phyloP scores from a whole-genome alignment of 2,329 filamentous ascomycete genomes.

The Cladosporium oxysporum region DNA sequence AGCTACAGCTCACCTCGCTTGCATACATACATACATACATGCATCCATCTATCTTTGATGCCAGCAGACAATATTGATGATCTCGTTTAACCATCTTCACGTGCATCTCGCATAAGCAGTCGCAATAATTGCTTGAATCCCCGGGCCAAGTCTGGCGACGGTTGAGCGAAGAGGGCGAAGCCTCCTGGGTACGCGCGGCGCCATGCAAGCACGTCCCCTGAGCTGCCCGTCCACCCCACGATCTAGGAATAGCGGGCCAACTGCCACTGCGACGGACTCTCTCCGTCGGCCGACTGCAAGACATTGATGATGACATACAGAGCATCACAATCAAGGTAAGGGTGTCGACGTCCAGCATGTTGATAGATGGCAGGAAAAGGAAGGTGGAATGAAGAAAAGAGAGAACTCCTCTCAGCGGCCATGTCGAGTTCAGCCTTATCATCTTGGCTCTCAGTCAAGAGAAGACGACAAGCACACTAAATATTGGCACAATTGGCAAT shows the following conservation, averaged over 20 bases:
- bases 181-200: slow-evolving; percentile 3
- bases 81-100: neutral
- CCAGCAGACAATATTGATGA: neutral
- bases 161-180: neutral
- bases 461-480: slow-evolving; percentile 1
- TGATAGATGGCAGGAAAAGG: neutral
- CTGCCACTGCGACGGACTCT: neutral
- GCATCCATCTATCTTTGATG: neutral
- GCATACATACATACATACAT: neutral
- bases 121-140: slow-evolving; percentile 7
- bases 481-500: neutral
- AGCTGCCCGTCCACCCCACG: neutral
- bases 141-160: neutral
- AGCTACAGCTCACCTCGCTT: neutral
- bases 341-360: neutral
- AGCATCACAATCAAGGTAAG: neutral
- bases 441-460: slow-evolving; percentile 7
- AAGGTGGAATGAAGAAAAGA: neutral
- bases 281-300: neutral
- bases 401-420: neutral
- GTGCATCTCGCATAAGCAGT: slow-evolving; percentile 1
- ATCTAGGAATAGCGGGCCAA: neutral
- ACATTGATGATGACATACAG: neutral
- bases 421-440: neutral
- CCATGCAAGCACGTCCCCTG: slow-evolving; percentile 8